Percentiles rank a stretch among this genome's conserved stretches.
Evolutionary conservation across 2,329 filamentous ascomycete genomes (phyloP).

Genomic region (Scedosporium boydii): DNA sequence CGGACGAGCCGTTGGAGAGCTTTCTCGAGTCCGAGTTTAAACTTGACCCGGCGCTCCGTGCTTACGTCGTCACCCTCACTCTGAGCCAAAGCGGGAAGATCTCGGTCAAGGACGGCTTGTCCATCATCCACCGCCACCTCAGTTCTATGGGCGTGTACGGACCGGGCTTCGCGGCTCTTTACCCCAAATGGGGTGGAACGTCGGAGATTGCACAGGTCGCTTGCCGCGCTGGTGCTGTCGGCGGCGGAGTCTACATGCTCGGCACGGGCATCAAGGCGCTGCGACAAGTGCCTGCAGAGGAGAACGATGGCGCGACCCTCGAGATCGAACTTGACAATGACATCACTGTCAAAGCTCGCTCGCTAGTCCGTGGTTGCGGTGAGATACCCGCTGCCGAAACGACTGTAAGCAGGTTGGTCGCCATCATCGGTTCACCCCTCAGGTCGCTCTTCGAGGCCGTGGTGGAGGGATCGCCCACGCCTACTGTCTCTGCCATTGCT

Average conservation of each 20-base stretch:
- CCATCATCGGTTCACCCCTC: conserved; percentile 59
- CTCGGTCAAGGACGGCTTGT: conserved; percentile 57
- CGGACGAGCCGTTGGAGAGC: conserved; percentile 41
- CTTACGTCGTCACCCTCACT: conserved; percentile 56
- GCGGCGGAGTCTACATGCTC: conserved; percentile 83
- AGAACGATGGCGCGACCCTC: conserved; percentile 18
- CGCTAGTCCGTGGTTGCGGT: conserved; percentile 38
- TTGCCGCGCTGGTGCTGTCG: conserved; percentile 83
- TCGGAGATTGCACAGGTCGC: conserved; percentile 86
- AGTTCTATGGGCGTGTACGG: conserved; percentile 82
- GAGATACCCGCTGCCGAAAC: conserved; percentile 11
- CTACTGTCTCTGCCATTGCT: conserved; percentile 63
- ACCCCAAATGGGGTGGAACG: conserved; percentile 86
- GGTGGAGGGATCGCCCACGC: conserved; percentile 65
- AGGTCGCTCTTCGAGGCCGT: conserved; percentile 56
- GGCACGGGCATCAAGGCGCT: conserved; percentile 51
- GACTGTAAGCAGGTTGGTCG: conserved; percentile 50
- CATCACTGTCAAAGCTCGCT: conserved; percentile 44
- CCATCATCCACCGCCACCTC: conserved; percentile 68
- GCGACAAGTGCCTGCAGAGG: conserved; percentile 10
- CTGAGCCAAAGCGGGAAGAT: conserved; percentile 58
- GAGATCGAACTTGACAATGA: conserved; percentile 46
- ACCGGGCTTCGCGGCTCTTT: conserved; percentile 77
- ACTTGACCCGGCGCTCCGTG: conserved; percentile 58
- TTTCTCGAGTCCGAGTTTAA: conserved; percentile 57